Evolutionary conservation across 192 early-diverging fungal species (phyloP).

Genomic region (Coemansia nantahalensis): DNA sequence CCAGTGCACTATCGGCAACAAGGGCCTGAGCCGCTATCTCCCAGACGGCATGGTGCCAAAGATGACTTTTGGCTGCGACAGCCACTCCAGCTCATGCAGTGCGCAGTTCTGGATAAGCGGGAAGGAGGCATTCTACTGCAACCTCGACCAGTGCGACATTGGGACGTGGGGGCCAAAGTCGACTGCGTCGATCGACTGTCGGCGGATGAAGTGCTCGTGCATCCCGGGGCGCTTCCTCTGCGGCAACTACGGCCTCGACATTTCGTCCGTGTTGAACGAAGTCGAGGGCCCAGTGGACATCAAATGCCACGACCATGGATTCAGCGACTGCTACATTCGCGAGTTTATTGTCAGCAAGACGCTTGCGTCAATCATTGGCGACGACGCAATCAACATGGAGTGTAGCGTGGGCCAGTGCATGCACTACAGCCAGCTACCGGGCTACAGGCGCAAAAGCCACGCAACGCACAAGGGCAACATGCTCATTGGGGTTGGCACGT

Average conservation of each 20-base stretch:
- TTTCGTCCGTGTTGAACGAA: slow-evolving; percentile 75
- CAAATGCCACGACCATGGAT: slow-evolving; percentile 67
- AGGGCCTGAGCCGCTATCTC: slow-evolving; percentile 46
- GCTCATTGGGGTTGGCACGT: slow-evolving; percentile 30
- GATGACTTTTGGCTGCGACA: slow-evolving; percentile 73
- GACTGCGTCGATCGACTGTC: slow-evolving; percentile 62
- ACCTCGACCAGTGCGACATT: slow-evolving; percentile 72
- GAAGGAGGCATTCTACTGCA: slow-evolving; percentile 89
- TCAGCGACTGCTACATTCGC: slow-evolving; percentile 81
- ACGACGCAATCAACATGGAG: slow-evolving; percentile 72
- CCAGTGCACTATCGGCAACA: slow-evolving; percentile 74
- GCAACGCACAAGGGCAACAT: slow-evolving; percentile 38
- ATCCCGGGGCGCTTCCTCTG: slow-evolving; percentile 79
- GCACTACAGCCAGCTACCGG: slow-evolving; percentile 84
- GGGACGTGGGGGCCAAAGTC: slow-evolving; percentile 40
- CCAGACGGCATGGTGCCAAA: slow-evolving; percentile 67
- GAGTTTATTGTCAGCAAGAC: slow-evolving; percentile 37
- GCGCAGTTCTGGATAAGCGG: slow-evolving; percentile 88
- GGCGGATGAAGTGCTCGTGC: slow-evolving; percentile 76
- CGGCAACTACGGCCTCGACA: slow-evolving; percentile 78
- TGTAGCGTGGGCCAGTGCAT: slow-evolving; percentile 86
- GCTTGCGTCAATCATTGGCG: slow-evolving; percentile 67
- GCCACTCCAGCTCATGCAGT: slow-evolving; percentile 58
- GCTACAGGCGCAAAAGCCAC: slow-evolving; percentile 48
- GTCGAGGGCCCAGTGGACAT: slow-evolving; percentile 79